Conservation (phyloP, 2,329 filamentous ascomycete genomes). For the Raffaelea arxii region DNA sequence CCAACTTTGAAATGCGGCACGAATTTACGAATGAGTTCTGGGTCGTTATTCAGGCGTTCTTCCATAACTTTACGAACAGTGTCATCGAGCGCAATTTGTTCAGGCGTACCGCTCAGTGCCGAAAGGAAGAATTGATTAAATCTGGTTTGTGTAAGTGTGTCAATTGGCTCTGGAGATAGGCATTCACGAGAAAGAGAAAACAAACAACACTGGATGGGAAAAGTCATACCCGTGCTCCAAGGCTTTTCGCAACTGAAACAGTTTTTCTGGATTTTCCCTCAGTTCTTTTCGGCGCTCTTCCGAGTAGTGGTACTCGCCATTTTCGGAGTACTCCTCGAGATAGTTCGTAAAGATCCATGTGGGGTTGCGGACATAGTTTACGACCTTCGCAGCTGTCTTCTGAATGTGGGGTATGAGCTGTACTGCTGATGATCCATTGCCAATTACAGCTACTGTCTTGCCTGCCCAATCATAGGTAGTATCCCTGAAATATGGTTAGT, state of each 20-base stretch:
- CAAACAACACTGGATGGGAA: too few relatives aligned
- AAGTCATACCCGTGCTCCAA: background rate
- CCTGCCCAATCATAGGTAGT: background rate
- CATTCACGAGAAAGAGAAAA: too few relatives aligned
- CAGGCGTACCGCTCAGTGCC: background rate
- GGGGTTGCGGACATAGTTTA: background rate
- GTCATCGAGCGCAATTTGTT: background rate
- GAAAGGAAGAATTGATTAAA: background rate
- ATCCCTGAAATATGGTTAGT: background rate
- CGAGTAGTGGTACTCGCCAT: background rate
- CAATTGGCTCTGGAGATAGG: too few relatives aligned
- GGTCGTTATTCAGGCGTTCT: background rate
- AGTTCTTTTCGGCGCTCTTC: background rate
- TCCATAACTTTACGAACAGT: background rate
- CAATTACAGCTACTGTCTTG: background rate
- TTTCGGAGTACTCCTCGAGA: background rate
- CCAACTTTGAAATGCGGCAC: background rate
- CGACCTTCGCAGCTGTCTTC: background rate
- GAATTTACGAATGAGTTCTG: background rate
- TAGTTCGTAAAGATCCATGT: background rate
- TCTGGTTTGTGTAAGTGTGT: too few relatives aligned
- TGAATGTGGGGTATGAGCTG: background rate
- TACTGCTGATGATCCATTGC: background rate
- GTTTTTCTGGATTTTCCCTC: background rate
- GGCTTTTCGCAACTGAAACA: background rate